A percentile compares a stretch with the other conserved stretches of the same genome.
Evolutionary conservation across 163 green algal species (phyloP).

Genomic region (Scenedesmus sp.): DNA sequence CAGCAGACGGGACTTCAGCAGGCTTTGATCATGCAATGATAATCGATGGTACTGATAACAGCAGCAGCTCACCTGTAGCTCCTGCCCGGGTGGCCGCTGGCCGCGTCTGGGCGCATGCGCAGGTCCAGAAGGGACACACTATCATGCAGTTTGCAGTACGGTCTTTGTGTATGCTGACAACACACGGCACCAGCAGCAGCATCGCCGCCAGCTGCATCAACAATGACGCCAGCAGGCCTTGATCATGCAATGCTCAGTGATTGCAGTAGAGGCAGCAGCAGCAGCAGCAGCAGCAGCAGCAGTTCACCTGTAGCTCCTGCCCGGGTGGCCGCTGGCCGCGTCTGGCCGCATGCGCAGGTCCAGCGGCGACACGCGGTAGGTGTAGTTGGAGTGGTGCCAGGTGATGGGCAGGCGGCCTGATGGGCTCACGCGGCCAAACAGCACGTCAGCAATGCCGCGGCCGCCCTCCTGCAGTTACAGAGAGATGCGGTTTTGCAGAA

Average conservation of each 20-base stretch:
- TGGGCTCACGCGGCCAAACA: slow-evolving; percentile 47
- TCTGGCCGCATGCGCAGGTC: slow-evolving; percentile 48
- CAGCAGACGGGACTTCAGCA: too few species aligned
- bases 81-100: slow-evolving; percentile 36
- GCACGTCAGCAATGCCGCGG: slow-evolving; percentile 35
- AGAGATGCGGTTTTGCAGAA: neutral
- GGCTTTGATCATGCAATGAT: too few species aligned
- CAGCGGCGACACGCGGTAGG: neutral
- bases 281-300: neutral
- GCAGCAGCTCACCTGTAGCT: neutral
- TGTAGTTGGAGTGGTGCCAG: slow-evolving; percentile 51
- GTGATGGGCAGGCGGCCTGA: slow-evolving; percentile 54
- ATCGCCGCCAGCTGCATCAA: too few species aligned
- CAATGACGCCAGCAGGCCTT: too few species aligned
- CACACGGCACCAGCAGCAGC: too few species aligned
- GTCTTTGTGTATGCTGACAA: too few species aligned
- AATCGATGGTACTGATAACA: too few species aligned
- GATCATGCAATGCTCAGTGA: too few species aligned
- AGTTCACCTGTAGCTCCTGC: slow-evolving; percentile 40
- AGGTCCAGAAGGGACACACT: slow-evolving; percentile 1
- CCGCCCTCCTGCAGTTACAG: slow-evolving; percentile 41
- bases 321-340: slow-evolving; percentile 11
- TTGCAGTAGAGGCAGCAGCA: neutral
- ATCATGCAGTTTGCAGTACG: too few species aligned
- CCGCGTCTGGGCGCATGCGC: slow-evolving; percentile 34